These are phyloP conservation scores for Galerina marginata DNA, from an alignment of 768 basidiomycete species.

Conservation along the genomic window DNA sequence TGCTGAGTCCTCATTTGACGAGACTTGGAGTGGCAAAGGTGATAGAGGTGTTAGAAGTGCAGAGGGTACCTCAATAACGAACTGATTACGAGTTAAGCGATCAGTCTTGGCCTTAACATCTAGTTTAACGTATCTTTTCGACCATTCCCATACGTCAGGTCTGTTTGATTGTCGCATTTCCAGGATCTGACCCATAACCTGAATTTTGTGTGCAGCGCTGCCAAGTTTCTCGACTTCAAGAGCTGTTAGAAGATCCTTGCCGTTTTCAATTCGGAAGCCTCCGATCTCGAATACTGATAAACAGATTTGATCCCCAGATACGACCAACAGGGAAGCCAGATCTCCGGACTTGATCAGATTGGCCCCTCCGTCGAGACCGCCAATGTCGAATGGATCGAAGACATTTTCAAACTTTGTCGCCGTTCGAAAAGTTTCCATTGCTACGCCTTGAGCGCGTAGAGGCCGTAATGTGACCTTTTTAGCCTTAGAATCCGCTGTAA, in stretches of 20 bases:
- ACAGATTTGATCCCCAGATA: constrained; percentile 4
- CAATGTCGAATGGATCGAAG: background rate
- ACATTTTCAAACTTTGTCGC: background rate
- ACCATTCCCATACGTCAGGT: background rate
- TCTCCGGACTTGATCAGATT: constrained; percentile 8
- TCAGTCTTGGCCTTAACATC: background rate
- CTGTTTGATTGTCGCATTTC: background rate
- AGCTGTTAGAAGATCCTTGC: background rate
- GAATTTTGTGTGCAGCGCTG: background rate
- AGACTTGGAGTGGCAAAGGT: background rate
- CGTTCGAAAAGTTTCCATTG: background rate
- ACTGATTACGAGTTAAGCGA: background rate
- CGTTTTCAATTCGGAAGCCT: background rate
- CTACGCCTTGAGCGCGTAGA: constrained; percentile 13
- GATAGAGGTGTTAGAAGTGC: background rate
- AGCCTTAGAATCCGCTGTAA: background rate
- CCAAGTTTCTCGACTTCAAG: background rate
- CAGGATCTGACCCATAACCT: background rate
- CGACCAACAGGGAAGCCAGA: constrained; percentile 14
- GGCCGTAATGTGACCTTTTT: constrained; percentile 7
- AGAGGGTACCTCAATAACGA: background rate
- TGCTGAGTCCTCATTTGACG: background rate
- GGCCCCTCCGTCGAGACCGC: background rate
- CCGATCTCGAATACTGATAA: constrained; percentile 12
- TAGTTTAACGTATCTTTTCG: background rate